Conservation (phyloP, 2,329 filamentous ascomycete genomes). For the Fusarium haematococcum region DNA sequence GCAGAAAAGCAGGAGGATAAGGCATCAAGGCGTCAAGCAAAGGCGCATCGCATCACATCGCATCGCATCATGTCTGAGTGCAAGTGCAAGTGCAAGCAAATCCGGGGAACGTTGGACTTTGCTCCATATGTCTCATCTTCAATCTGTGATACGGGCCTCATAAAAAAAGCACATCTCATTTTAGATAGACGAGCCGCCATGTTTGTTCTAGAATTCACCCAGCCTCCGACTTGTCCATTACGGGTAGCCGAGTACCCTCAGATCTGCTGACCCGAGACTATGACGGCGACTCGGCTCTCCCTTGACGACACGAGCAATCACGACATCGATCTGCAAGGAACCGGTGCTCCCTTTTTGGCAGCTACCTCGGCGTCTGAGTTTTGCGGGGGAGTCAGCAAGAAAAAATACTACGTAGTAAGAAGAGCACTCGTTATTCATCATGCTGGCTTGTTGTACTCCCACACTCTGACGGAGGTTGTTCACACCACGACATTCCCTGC, state of each 20-base stretch:
- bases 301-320: constrained; percentile 35
- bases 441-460: constrained; percentile 13
- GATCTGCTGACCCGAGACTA: constrained; percentile 22
- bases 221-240: background rate
- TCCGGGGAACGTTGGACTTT: constrained; percentile 4
- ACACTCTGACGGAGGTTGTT: constrained; percentile 28
- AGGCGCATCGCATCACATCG: background rate
- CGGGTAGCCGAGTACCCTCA: background rate
- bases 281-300: background rate
- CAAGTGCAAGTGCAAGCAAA: background rate
- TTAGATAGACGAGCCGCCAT: background rate
- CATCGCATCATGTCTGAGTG: background rate
- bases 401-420: background rate
- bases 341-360: constrained; percentile 26
- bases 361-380: constrained; percentile 18
- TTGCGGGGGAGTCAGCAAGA: constrained; percentile 16
- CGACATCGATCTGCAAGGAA: constrained; percentile 38
- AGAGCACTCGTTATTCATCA: background rate
- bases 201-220: background rate
- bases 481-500: constrained; percentile 28
- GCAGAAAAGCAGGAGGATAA: constrained; percentile 26
- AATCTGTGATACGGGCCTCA: background rate
- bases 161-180: background rate
- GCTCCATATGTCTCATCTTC: background rate
- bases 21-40: constrained; percentile 10